A percentile compares a stretch with the other conserved stretches of the same genome.
Conservation (phyloP, 345 rosid genomes). For the Sonneratia alba region DNA sequence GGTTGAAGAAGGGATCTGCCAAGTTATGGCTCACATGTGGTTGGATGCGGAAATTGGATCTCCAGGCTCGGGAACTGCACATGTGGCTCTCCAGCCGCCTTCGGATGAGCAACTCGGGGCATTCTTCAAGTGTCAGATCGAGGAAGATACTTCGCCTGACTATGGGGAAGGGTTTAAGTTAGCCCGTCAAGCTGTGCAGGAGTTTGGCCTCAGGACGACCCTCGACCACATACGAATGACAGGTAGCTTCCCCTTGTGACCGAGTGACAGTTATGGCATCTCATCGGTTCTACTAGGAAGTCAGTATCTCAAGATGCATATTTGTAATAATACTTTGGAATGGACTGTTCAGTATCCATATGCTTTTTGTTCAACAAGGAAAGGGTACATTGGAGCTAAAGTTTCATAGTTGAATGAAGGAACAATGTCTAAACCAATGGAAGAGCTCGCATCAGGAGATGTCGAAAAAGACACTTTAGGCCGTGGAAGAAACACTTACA, state of each 20-base stretch:
- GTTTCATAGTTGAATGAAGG: background rate
- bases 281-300: background rate
- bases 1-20: slow-evolving; percentile 98
- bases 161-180: slow-evolving; percentile 87
- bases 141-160: slow-evolving; percentile 48
- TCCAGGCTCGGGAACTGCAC: slow-evolving; percentile 14
- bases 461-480: background rate
- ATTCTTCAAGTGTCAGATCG: slow-evolving; percentile 72
- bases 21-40: slow-evolving; percentile 95
- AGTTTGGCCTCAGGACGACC: slow-evolving; percentile 54
- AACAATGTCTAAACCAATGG: background rate
- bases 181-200: slow-evolving; percentile 57
- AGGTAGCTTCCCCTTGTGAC: slow-evolving; percentile 10
- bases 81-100: slow-evolving; percentile 29
- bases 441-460: background rate
- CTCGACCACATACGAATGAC: slow-evolving; percentile 75
- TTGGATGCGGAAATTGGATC: slow-evolving; percentile 63
- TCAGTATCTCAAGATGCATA: background rate
- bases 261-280: background rate
- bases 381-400: background rate
- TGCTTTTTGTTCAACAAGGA: background rate
- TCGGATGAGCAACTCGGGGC: slow-evolving; percentile 74
- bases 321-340: background rate
- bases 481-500: no score
- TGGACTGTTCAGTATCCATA: background rate